Conservation (phyloP, 2,329 filamentous ascomycete species). For the Nemania diffusa region DNA sequence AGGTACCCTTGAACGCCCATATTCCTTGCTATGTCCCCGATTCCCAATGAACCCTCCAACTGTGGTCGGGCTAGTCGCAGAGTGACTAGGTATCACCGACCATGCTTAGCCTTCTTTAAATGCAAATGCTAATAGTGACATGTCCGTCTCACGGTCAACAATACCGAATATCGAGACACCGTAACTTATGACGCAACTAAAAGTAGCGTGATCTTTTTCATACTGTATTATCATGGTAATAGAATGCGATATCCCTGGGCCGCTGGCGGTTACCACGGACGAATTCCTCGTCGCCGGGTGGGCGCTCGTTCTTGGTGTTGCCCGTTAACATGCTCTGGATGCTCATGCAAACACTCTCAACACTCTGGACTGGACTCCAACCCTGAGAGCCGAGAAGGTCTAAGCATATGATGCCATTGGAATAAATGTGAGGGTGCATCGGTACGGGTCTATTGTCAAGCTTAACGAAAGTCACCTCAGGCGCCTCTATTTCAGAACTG, state of each 20-base stretch:
- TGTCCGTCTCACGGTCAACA: slow-evolving; percentile 13
- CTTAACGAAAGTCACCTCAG: slow-evolving; percentile 89
- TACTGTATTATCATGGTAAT: slow-evolving; percentile 90
- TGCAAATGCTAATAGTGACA: slow-evolving; percentile 13
- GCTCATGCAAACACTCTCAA: slow-evolving; percentile 96
- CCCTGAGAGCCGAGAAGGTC: slow-evolving; percentile 88
- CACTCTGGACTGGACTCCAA: slow-evolving; percentile 97
- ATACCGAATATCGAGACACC: slow-evolving; percentile 36
- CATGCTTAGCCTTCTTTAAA: slow-evolving; percentile 1
- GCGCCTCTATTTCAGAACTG: slow-evolving; percentile 72
- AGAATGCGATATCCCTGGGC: slow-evolving; percentile 89
- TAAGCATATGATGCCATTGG: slow-evolving; percentile 97
- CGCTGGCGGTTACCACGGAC: slow-evolving; percentile 81
- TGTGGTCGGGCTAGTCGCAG: not conserved
- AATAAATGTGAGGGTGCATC: slow-evolving; percentile 97
- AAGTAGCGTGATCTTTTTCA: slow-evolving; percentile 49
- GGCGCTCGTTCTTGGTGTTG: slow-evolving; percentile 90
- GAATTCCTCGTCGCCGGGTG: slow-evolving; percentile 90
- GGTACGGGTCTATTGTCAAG: slow-evolving; percentile 76
- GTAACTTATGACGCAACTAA: slow-evolving; percentile 6
- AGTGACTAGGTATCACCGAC: not conserved
- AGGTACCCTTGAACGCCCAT: slow-evolving; percentile 7
- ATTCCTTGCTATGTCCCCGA: not conserved
- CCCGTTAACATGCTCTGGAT: slow-evolving; percentile 98
- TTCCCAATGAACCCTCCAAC: slow-evolving; percentile 1